These are phyloP conservation scores for Suillus subluteus DNA, from an alignment of 768 basidiomycete species.

Conservation along the genomic window DNA sequence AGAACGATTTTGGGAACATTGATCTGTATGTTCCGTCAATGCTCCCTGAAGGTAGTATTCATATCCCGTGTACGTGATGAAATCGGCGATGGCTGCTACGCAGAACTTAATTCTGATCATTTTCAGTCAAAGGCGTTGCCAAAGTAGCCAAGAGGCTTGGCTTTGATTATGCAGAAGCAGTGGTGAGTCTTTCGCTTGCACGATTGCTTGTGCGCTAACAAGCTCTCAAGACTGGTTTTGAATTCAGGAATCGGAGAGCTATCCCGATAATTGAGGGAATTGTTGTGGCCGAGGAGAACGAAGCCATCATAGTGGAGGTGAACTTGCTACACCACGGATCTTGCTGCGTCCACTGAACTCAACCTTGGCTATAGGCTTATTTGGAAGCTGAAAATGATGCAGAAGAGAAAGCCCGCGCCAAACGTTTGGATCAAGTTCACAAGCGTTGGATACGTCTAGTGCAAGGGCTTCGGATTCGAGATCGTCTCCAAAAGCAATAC, in stretches of 20 bases:
- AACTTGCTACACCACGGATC: conserved; percentile 21
- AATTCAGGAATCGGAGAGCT: conserved; percentile 92
- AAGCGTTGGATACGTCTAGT: conserved; percentile 90
- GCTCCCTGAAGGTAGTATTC: conserved; percentile 85
- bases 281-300: conserved; percentile 83
- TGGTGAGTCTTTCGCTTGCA: conserved; percentile 60
- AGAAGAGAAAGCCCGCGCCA: conserved; percentile 73
- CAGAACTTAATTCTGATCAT: conserved; percentile 17
- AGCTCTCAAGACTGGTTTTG: conserved; percentile 80
- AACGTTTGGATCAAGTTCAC: conserved; percentile 77
- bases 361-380: conserved; percentile 63
- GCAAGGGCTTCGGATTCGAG: conserved; percentile 84
- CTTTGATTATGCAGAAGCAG: conserved; percentile 93
- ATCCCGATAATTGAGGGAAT: conserved; percentile 85
- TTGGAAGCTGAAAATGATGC: conserved; percentile 79
- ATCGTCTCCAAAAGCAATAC: conserved; percentile 83
- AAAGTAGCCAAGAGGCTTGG: conserved; percentile 89
- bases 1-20: conserved; percentile 96
- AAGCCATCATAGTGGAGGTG: conserved; percentile 75
- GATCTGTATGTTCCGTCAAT: conserved; percentile 95
- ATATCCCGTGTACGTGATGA: conserved; percentile 81
- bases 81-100: conserved; percentile 16
- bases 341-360: conserved; percentile 5
- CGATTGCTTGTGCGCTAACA: conserved; percentile 12
- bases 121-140: conserved; percentile 77